phyloP scores from a whole-genome alignment of 768 basidiomycete genomes.

The Paxillus rubicundulus region DNA sequence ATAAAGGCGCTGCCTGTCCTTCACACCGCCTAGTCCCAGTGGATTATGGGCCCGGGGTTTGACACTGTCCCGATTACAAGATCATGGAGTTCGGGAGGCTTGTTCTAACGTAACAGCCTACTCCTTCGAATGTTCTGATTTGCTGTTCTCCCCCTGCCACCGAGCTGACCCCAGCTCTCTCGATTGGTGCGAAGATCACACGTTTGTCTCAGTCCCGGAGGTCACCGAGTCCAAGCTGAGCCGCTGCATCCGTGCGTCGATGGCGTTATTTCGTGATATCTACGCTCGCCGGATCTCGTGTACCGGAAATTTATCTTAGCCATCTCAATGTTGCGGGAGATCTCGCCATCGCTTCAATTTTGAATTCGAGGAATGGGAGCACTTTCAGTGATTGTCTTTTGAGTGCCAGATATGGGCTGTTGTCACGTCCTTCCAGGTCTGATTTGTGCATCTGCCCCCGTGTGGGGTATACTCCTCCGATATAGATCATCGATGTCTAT shows the following conservation, averaged over 20 bases:
- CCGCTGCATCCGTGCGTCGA: neutral
- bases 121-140: neutral
- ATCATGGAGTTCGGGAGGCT: neutral
- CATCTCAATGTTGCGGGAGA: neutral
- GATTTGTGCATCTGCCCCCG: neutral
- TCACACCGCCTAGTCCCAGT: neutral
- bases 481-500: slow-evolving; percentile 6
- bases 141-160: neutral
- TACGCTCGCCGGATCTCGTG: neutral
- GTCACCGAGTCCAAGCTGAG: neutral
- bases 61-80: neutral
- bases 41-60: neutral
- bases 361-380: too few relatives aligned
- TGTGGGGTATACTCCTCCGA: neutral
- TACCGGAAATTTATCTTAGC: neutral
- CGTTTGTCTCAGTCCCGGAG: neutral
- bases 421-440: too few relatives aligned
- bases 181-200: neutral
- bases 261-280: neutral
- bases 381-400: neutral
- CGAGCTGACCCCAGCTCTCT: neutral
- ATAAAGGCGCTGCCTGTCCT: neutral
- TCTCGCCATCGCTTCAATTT: neutral
- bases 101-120: neutral
- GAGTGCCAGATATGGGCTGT: neutral